A percentile compares a stretch with the other conserved stretches of the same genome.
phyloP scores from a whole-genome alignment of 2,329 filamentous ascomycete species.

The Trichoderma aggressivum region DNA sequence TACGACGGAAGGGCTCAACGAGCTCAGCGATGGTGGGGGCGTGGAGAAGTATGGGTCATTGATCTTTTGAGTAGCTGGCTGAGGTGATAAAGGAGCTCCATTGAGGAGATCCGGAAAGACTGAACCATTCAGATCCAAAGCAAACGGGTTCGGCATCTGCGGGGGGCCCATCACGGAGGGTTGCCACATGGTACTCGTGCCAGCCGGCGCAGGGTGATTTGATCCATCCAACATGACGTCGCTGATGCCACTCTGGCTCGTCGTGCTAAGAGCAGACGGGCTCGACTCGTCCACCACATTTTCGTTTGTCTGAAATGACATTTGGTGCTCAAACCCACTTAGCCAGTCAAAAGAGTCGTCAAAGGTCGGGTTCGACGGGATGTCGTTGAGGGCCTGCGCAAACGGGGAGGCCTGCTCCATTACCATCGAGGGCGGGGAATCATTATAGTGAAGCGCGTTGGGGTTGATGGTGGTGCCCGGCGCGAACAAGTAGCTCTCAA shows the following conservation, averaged over 20 bases:
- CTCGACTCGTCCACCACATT: constrained; percentile 88
- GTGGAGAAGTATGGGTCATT: constrained; percentile 77
- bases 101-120: constrained; percentile 75
- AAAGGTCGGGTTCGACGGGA: constrained; percentile 55
- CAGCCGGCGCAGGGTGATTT: constrained; percentile 56
- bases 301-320: constrained; percentile 70
- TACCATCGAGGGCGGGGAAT: constrained; percentile 66
- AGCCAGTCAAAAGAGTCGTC: constrained; percentile 83
- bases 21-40: constrained; percentile 69
- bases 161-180: constrained; percentile 66
- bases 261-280: constrained; percentile 91
- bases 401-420: constrained; percentile 62
- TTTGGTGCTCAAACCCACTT: constrained; percentile 73
- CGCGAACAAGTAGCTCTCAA: constrained; percentile 61
- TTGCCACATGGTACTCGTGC: constrained; percentile 64
- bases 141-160: constrained; percentile 65
- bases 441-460: constrained; percentile 77
- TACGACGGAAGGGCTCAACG: constrained; percentile 69
- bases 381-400: constrained; percentile 53
- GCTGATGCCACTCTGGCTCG: constrained; percentile 86
- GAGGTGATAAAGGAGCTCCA: constrained; percentile 71
- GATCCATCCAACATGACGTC: constrained; percentile 87
- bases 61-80: constrained; percentile 66
- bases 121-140: constrained; percentile 69
- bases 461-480: constrained; percentile 65